Conservation (phyloP, 331 rosid species). For the Malus hybrid region DNA sequence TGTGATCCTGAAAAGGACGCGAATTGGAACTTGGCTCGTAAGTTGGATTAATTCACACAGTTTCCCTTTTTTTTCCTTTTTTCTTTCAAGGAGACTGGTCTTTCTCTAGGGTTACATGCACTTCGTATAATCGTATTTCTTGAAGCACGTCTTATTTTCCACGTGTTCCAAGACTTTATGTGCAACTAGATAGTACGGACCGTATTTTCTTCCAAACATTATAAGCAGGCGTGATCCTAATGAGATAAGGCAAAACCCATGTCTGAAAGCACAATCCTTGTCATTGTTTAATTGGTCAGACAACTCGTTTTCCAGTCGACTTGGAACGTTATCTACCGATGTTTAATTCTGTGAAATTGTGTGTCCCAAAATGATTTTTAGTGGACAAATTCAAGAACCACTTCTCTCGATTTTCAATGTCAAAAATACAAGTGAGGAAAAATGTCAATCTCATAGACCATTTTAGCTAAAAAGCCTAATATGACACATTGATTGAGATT, state of each 20-base stretch:
- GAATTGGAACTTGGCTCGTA: no score
- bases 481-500: no score
- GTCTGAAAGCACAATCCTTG: not conserved
- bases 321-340: not conserved
- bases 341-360: not conserved
- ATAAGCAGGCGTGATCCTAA: not conserved
- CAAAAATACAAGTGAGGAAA: rapidly evolving
- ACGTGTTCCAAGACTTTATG: not conserved
- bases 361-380: not conserved
- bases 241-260: conserved; percentile 14
- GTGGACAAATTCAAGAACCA: no score
- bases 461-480: not conserved
- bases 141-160: not conserved
- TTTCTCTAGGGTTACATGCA: not conserved
- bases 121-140: not conserved
- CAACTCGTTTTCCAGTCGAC: not conserved
- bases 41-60: no score
- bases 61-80: no score
- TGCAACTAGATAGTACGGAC: not conserved
- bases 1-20: no score
- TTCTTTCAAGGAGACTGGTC: not conserved
- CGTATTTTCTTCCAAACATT: not conserved
- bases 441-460: not conserved
- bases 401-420: no score
- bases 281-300: not conserved